Base-by-base conservation (phyloP, 768 basidiomycete species). In the Boletus pseudopeckii region DNA sequence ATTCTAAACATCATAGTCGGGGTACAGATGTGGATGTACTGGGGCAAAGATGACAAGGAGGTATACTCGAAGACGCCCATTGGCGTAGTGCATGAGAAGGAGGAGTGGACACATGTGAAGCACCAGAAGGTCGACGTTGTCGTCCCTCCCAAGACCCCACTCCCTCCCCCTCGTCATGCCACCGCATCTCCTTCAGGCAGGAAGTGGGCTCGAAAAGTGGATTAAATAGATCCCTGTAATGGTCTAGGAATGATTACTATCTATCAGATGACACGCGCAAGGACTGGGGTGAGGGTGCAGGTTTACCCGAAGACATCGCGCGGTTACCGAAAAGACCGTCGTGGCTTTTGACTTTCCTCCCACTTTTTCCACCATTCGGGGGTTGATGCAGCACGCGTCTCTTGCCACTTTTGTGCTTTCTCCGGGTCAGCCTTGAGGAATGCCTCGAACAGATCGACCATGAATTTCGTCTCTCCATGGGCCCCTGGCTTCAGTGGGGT, bases 1-100 rank as follows among this genome's bases (percentile, higher is more conserved):
- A 42, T 84, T 7, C 76, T 98, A 10, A 99, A 99, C 70, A 56
- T 84, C 53, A 76, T 96, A n/a, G 73, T 98, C 13, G 94, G 90
- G 3, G 74, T 71, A 11, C 94, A 98, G 74, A 77, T 98, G 78
- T 88, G 85, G 77, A 71, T 80, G 73, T 98, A 90, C 69, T 90
- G 89, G 88, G 86, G 85, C 13, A 76, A 79, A 56, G 79, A 77
- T 14, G 73, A 64, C 44, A 68, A 63, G 54, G 72, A 72, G 22
- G 60, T 61, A 33, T 48, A 60, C 45, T 54, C 63, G 2, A 64
- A 48, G 61, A 45, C 40, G 8, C 54, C 54, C 17, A 51, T 62
- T n/a, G 58, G 62, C 10, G 52, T 62, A 13, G 48, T 58, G 28
- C 62, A 59, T 8, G 71, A 71, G 55, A 70, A 71, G 41, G 63